These are phyloP conservation scores for Polyplosphaeria fusca DNA, from an alignment of 495 filamentous ascomycete genomes.

Conservation along the genomic window DNA sequence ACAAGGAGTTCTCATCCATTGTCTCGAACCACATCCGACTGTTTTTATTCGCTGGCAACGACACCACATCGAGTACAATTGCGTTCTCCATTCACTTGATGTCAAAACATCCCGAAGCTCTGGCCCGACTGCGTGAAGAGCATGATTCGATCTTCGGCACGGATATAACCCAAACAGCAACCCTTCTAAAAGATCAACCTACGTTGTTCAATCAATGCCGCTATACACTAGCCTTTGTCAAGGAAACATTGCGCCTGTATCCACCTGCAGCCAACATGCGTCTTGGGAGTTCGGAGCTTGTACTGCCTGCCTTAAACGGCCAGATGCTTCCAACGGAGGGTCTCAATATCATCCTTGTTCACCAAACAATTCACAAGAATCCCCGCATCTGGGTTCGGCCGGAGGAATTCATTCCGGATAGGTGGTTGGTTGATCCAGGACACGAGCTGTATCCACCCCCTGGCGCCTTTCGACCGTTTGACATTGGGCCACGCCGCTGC, in stretches of 20 bases:
- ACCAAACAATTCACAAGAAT: slow-evolving; percentile 25
- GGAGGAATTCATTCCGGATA: slow-evolving; percentile 20
- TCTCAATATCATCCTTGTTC: slow-evolving; percentile 22
- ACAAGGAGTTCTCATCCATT: slow-evolving; percentile 4
- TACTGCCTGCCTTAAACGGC: slow-evolving; percentile 26
- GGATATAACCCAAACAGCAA: not conserved
- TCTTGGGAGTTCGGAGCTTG: slow-evolving; percentile 7
- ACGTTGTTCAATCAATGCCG: slow-evolving; percentile 18
- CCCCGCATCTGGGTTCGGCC: slow-evolving; percentile 5
- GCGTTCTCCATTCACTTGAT: slow-evolving; percentile 49
- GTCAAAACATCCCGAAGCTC: slow-evolving; percentile 42
- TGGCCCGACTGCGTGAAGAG: slow-evolving; percentile 4
- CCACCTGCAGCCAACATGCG: slow-evolving; percentile 19
- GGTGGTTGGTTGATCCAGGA: slow-evolving; percentile 10
- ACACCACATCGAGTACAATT: slow-evolving; percentile 47
- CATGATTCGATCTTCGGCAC: slow-evolving; percentile 14
- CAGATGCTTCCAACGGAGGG: slow-evolving; percentile 38
- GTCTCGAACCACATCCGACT: slow-evolving; percentile 21
- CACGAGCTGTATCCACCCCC: slow-evolving; percentile 18
- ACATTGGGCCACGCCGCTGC: slow-evolving; percentile 50
- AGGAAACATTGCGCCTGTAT: slow-evolving; percentile 25
- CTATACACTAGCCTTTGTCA: slow-evolving; percentile 24
- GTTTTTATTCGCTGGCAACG: slow-evolving; percentile 52
- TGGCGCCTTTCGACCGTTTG: slow-evolving; percentile 23
- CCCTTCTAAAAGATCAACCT: slow-evolving; percentile 12